A percentile compares a stretch with the other conserved stretches of the same genome.
These are phyloP conservation scores for Aureobasidium mangrovei DNA, from an alignment of 2,329 filamentous ascomycete species.

Conservation along the genomic window DNA sequence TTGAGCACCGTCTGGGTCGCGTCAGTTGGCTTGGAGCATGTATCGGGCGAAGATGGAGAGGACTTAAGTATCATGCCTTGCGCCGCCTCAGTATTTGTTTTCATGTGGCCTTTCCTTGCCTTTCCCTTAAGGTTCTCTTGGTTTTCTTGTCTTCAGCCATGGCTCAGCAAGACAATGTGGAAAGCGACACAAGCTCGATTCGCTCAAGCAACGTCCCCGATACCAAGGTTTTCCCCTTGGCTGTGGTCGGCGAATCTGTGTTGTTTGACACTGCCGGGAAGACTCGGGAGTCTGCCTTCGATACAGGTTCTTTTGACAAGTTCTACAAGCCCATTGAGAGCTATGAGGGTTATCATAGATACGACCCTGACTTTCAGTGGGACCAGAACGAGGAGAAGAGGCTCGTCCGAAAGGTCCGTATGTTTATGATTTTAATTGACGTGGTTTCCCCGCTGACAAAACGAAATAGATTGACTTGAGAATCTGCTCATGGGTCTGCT, in stretches of 20 bases:
- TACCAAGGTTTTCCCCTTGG: conserved; percentile 17
- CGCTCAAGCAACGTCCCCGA: conserved; percentile 6
- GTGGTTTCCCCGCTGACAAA: conserved; percentile 22
- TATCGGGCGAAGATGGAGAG: no score
- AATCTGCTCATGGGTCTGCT: conserved; percentile 44
- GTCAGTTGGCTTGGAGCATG: no score
- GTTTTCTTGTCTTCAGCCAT: not conserved
- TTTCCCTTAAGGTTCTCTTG: no score
- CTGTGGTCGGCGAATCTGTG: conserved; percentile 16
- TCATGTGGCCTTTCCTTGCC: no score
- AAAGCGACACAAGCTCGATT: conserved; percentile 4
- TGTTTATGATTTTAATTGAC: conserved; percentile 25
- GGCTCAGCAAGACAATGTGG: not conserved
- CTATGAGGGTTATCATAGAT: conserved; percentile 53
- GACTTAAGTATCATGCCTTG: no score
- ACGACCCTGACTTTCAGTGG: conserved; percentile 50
- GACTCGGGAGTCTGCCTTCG: conserved; percentile 25
- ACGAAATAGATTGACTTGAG: conserved; percentile 38
- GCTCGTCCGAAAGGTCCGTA: conserved; percentile 44
- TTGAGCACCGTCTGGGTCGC: not conserved
- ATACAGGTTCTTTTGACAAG: conserved; percentile 27
- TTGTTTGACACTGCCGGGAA: conserved; percentile 21
- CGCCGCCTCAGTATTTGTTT: no score
- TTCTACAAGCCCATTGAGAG: conserved; percentile 44
- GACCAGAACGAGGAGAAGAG: conserved; percentile 47